Evolutionary conservation across 257 asterid species (phyloP), one percentile per base, ranked within the genome.

Genomic region (Anisodus acutangulus): DNA sequence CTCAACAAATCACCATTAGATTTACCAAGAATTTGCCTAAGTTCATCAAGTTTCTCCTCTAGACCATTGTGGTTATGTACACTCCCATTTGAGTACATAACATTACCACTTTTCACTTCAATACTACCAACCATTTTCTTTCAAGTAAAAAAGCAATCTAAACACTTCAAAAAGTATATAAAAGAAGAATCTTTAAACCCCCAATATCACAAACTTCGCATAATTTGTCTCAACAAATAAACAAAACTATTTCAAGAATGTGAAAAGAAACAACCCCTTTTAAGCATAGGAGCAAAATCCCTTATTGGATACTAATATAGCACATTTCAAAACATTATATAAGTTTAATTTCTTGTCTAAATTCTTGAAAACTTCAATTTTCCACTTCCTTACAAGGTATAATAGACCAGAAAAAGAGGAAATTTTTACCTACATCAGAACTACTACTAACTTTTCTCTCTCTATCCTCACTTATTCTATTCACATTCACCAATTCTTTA

Each of bases 91-190:
- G 85, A 85, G 85, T 89, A 84, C 5, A 88, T 59, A 81, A 45
- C 8, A 2, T 53, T 81, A 31, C 82, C 87, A 83, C 81, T 84
- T 35, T 74, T 85, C 55, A 84, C 89, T 79, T 90, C 93, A 82
- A 92, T 90, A 90, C 95, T 92, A 63, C 93, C 95, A 63, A 93
- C 98, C 98, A 93, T 95, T 90, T 89, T 89, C 47, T 83, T 59
- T 81, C 63, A 58, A 85, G 85, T 22, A 64, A 74, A 84, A 49
- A 76, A 35, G 9, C 78, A 68, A 66, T 79, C 79, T 59, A 9
- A 57, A 82, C 74, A 83, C 80, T 41, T 51, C 54, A 35, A 79
- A 47, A 37, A 41, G 68, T 13, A 67, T 53, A 26, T 49, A 26
- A 76, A 76, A 7, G 13, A 8, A 51, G 81, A 76, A 76, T 76